phyloP scores from a whole-genome alignment of 371 early-diverging fungal species.

The Choanephora cucurbitarum region DNA sequence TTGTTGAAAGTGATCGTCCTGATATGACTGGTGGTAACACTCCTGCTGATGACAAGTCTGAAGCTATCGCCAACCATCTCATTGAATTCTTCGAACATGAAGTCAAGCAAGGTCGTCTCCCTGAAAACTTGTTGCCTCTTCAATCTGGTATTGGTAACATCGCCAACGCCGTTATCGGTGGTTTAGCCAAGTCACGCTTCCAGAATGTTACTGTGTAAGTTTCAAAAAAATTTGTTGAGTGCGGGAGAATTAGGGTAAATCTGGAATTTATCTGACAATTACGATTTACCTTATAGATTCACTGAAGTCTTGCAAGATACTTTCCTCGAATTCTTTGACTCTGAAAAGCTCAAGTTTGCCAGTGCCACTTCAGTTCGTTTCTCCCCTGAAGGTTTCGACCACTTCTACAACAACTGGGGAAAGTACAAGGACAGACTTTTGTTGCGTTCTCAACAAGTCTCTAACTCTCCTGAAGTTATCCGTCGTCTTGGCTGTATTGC shows the following conservation, averaged over 20 bases:
- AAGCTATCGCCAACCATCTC: constrained; percentile 49
- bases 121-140: constrained; percentile 47
- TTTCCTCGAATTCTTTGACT: constrained; percentile 58
- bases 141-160: constrained; percentile 62
- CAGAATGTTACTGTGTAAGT: constrained; percentile 56
- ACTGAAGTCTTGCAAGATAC: constrained; percentile 57
- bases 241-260: constrained; percentile 9
- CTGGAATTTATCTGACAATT: background rate
- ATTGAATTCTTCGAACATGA: constrained; percentile 57
- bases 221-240: background rate
- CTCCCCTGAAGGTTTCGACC: constrained; percentile 56
- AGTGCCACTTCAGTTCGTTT: constrained; percentile 59
- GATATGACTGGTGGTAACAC: constrained; percentile 51
- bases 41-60: constrained; percentile 45
- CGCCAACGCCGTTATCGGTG: constrained; percentile 58
- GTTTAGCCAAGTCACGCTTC: constrained; percentile 51
- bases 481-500: constrained; percentile 59
- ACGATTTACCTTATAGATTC: constrained; percentile 35
- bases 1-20: constrained; percentile 50
- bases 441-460: constrained; percentile 56
- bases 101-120: constrained; percentile 54
- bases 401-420: constrained; percentile 55
- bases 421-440: constrained; percentile 48
- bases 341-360: constrained; percentile 52
- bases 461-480: constrained; percentile 57